Evolutionary conservation across 148 eudicot species (phyloP).

Genomic region (Vaccinium vitisidaea): DNA sequence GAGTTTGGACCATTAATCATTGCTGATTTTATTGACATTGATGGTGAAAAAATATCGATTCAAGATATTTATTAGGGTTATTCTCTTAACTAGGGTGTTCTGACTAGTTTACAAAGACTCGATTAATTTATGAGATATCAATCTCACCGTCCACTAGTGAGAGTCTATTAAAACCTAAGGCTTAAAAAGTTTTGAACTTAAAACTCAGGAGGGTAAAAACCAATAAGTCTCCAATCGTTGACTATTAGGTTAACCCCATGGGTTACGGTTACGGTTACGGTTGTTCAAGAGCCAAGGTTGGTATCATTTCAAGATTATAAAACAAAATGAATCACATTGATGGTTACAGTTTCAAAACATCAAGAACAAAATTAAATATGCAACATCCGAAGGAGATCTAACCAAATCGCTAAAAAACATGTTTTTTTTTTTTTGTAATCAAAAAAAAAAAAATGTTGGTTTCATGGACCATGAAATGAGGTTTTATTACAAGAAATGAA

Average conservation of each 20-base stretch:
- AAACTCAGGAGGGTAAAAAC: too few species aligned
- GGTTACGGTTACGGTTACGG: too few species aligned
- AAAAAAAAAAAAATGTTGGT: not conserved
- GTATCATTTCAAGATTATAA: too few species aligned
- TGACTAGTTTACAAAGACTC: not conserved
- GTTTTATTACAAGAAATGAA: not conserved
- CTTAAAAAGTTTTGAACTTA: too few species aligned
- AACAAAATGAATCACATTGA: not conserved
- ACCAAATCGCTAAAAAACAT: not conserved
- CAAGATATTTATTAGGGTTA: not conserved
- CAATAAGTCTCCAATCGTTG: too few species aligned
- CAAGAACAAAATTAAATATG: not conserved
- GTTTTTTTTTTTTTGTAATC: not conserved
- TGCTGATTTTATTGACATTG: not conserved
- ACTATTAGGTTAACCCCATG: too few species aligned
- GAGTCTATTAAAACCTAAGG: not conserved
- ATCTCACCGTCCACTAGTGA: not conserved
- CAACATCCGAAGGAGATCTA: not conserved
- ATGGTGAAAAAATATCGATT: not conserved
- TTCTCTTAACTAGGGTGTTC: not conserved
- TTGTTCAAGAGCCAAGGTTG: too few species aligned
- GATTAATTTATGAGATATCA: not conserved
- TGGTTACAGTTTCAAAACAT: not conserved
- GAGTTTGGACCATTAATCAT: not conserved
- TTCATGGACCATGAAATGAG: too few species aligned